Percentiles rank a stretch among this genome's conserved stretches.
These are phyloP conservation scores for Quercus lobata DNA, from an alignment of 331 rosid species.

Conservation along the genomic window DNA sequence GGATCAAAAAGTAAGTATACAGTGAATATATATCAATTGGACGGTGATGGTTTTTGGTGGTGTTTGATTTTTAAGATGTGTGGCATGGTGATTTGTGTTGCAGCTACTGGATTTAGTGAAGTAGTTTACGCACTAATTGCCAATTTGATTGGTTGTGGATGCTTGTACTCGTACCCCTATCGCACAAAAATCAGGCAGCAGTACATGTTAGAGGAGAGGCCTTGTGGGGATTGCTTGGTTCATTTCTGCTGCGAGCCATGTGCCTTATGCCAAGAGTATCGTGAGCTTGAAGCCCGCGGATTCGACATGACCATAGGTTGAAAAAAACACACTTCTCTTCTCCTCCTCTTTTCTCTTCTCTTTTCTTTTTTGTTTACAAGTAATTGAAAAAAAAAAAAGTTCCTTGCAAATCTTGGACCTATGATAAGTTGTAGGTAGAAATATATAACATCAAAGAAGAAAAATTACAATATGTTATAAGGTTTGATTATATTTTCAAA, in stretches of 20 bases:
- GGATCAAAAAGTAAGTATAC: slow-evolving; percentile 35
- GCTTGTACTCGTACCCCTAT: slow-evolving; percentile 37
- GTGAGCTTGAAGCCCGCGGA: slow-evolving; percentile 42
- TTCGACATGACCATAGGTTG: slow-evolving; percentile 36
- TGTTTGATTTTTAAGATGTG: neutral
- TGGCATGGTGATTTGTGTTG: neutral
- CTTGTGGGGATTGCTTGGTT: slow-evolving; percentile 37
- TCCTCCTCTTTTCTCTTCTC: no score
- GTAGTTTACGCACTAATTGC: slow-evolving; percentile 26
- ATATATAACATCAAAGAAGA: no score
- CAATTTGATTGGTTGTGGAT: slow-evolving; percentile 15
- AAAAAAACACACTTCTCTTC: no score
- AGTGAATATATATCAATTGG: neutral
- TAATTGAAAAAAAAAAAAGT: no score
- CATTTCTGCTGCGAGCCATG: slow-evolving; percentile 42
- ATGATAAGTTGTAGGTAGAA: no score
- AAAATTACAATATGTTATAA: no score
- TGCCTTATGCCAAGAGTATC: slow-evolving; percentile 51
- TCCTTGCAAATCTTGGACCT: no score
- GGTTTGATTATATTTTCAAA: no score
- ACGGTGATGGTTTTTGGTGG: no score
- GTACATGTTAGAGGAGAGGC: slow-evolving; percentile 9
- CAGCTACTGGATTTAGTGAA: slow-evolving; percentile 23
- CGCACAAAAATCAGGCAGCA: slow-evolving; percentile 40
- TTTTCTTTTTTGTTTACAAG: no score